phyloP scores from a whole-genome alignment of 352 stramenopile genomes.

The Phytophthora aleatoria region DNA sequence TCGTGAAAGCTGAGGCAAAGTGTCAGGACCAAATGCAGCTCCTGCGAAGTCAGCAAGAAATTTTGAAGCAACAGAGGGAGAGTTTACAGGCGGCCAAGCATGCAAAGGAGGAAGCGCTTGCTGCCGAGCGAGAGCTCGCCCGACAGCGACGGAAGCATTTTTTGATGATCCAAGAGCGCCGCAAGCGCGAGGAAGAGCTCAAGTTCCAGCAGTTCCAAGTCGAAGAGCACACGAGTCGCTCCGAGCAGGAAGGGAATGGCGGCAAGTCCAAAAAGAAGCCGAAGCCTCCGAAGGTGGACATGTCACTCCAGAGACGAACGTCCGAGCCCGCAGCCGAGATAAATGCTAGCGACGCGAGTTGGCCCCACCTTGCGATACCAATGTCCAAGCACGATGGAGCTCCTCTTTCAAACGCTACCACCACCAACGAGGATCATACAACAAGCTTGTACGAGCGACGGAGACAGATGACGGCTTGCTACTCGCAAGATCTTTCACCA shows the following conservation, averaged over 20 bases:
- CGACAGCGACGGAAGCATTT: constrained; percentile 44
- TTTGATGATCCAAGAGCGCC: constrained; percentile 40
- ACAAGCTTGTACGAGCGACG: constrained; percentile 40
- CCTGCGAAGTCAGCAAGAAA: constrained; percentile 48
- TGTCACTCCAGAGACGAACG: constrained; percentile 1
- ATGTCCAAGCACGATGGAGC: constrained; percentile 6
- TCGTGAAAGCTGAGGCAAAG: constrained; percentile 62
- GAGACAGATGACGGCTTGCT: constrained; percentile 50
- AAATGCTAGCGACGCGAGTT: constrained; percentile 1
- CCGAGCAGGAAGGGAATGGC: constrained; percentile 17
- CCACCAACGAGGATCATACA: constrained; percentile 23
- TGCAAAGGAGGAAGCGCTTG: constrained; percentile 38
- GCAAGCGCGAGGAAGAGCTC: constrained; percentile 51
- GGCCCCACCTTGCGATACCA: constrained; percentile 17
- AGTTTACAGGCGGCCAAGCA: constrained; percentile 46
- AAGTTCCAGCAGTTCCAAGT: constrained; percentile 39
- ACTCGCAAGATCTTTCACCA: constrained; percentile 68
- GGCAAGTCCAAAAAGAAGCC: constrained; percentile 28
- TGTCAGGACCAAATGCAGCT: constrained; percentile 57
- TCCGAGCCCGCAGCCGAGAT: constrained; percentile 1
- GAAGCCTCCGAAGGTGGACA: constrained; percentile 21
- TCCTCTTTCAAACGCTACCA: neutral
- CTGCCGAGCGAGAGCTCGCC: constrained; percentile 36
- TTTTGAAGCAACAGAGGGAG: constrained; percentile 51
- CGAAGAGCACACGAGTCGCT: constrained; percentile 25